These are phyloP conservation scores for Cichorium intybus DNA, from an alignment of 140 eudicot genomes.

Conservation along the genomic window DNA sequence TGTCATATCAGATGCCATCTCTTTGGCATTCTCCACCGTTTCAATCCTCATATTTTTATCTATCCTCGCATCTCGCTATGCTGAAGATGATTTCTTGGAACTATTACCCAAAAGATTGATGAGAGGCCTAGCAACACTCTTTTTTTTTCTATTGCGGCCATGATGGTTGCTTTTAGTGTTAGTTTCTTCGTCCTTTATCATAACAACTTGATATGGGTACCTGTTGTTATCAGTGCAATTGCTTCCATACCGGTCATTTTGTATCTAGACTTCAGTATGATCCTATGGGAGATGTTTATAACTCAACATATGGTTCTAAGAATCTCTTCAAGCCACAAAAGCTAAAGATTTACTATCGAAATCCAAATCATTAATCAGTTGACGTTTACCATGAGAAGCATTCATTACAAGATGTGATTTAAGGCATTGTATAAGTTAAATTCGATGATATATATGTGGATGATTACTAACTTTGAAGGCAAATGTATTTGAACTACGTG, in stretches of 20 bases:
- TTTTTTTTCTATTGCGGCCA: not conserved
- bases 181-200: not conserved
- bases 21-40: conserved; percentile 23
- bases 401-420: not conserved
- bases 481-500: not conserved
- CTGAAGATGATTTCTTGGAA: conserved; percentile 31
- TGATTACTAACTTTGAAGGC: not conserved
- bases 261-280: not conserved
- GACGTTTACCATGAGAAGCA: not conserved
- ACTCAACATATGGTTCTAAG: not conserved
- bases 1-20: conserved; percentile 27
- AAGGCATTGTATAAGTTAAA: not conserved
- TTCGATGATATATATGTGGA: not conserved
- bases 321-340: not conserved
- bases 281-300: not conserved
- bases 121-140: conserved; percentile 25
- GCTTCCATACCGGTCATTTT: not conserved
- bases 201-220: not conserved
- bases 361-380: not conserved
- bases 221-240: not conserved
- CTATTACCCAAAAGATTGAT: conserved; percentile 33
- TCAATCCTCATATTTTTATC: conserved; percentile 45
- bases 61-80: conserved; percentile 32
- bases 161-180: not conserved
- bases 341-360: not conserved